Conservation (phyloP, 2,329 filamentous ascomycete genomes). For the Pseudocercospora vitis region DNA sequence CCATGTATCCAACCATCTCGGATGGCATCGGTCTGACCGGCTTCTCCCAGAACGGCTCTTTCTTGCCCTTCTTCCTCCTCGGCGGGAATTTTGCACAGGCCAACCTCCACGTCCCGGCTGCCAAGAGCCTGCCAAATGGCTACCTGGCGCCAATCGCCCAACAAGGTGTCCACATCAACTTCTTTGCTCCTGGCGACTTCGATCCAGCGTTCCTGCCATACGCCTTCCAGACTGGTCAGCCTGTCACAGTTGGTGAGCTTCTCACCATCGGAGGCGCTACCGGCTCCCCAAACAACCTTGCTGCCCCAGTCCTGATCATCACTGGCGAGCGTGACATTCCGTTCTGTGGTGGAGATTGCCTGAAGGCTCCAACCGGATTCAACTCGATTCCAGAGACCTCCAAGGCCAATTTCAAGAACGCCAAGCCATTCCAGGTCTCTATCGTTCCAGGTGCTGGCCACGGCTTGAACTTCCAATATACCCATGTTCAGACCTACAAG, state of each 20-base stretch:
- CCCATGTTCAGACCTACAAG: conserved; percentile 32
- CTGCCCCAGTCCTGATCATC: conserved; percentile 59
- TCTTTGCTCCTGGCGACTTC: conserved; percentile 53
- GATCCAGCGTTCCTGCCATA: conserved; percentile 54
- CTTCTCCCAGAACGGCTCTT: conserved; percentile 54
- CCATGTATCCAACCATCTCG: conserved; percentile 53
- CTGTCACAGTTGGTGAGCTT: conserved; percentile 59
- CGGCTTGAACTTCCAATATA: conserved; percentile 39
- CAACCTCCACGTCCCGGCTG: conserved; percentile 31
- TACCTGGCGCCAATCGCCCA: conserved; percentile 54
- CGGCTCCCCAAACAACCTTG: conserved; percentile 42
- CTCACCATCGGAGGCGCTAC: conserved; percentile 53
- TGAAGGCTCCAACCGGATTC: conserved; percentile 42
- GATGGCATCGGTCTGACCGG: conserved; percentile 63
- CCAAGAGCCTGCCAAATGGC: conserved; percentile 44
- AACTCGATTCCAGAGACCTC: conserved; percentile 50
- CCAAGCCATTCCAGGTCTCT: conserved; percentile 52
- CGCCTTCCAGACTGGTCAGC: conserved; percentile 53
- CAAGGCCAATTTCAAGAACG: conserved; percentile 43
- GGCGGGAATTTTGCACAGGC: conserved; percentile 38
- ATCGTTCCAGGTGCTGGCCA: conserved; percentile 53
- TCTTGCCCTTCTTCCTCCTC: conserved; percentile 39
- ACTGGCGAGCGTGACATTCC: conserved; percentile 55
- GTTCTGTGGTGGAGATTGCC: conserved; percentile 64
- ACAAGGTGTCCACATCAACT: conserved; percentile 53